Base-by-base conservation (phyloP, 1,284 basidiomycete genomes). In the Ustilago loliicola region DNA sequence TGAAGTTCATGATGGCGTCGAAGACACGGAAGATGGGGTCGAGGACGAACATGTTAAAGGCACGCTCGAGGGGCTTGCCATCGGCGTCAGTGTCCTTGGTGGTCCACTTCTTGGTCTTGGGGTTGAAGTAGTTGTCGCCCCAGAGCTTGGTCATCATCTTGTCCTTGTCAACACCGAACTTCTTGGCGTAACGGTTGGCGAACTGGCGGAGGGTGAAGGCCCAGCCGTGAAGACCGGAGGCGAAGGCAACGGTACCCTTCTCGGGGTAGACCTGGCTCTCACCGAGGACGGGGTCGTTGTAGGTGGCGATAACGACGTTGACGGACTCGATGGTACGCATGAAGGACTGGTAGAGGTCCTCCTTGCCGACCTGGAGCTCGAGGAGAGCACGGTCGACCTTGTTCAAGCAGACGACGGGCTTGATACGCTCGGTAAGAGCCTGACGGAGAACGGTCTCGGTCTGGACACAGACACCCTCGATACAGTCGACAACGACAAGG, bases 61-160 rank as follows among this genome's bases (percentile, higher is more conserved):
- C 87, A 82, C 88, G 87, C 87, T 88, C 97, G 76, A 97, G 92
- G 29, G 88, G 88, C 87, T 96, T 95, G 87, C 94, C 95, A 84
- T 96, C 94, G 71, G 91, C 90, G 83, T 92, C 92, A 40, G 88
- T 89, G 82, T 88, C 82, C 88, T 93, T 93, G 77, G 93, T 95
- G 61, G 94, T 90, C 97, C 97, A 99, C 89, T 99, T 99, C 89
- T 93, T 93, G 72, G 96, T 98, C 81, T 93, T 91, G 79, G 96
- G 94, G 91, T 99, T 99, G 91, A 99, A 99, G 90, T 89, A 99
- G 91, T 98, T 98, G 91, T 99, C 97, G 72, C 97, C 97, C 97
- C 97, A 99, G 66, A 99, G 92, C 90, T 94, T 97, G 84, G 87
- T 86, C 93, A 99, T 97, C 91, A 99, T 95, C 91, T 98, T 98